These are phyloP conservation scores for Boletales sp. DNA, from an alignment of 768 basidiomycete species.

Conservation along the genomic window DNA sequence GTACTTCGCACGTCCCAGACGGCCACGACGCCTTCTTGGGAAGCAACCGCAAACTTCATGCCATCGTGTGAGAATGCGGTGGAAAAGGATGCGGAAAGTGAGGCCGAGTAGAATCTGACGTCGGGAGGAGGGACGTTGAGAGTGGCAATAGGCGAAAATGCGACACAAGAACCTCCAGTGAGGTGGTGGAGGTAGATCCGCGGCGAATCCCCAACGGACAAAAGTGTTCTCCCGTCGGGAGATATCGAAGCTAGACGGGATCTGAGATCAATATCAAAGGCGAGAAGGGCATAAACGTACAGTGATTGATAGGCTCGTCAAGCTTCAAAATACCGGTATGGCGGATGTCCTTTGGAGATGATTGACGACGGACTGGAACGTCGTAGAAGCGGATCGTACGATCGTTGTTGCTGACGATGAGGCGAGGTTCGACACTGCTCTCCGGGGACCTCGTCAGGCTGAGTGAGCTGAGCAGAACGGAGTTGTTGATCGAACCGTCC, in stretches of 20 bases:
- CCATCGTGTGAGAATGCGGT: slow-evolving; percentile 77
- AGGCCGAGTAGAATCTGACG: slow-evolving; percentile 36
- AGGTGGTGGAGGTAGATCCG: slow-evolving; percentile 82
- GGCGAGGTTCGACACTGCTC: slow-evolving; percentile 68
- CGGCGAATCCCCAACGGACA: slow-evolving; percentile 89
- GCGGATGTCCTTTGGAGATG: slow-evolving; percentile 38
- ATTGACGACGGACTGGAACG: slow-evolving; percentile 51
- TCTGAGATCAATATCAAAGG: slow-evolving; percentile 8
- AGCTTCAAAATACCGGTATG: slow-evolving; percentile 54
- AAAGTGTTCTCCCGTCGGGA: slow-evolving; percentile 80
- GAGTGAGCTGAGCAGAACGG: slow-evolving; percentile 63
- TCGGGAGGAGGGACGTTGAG: slow-evolving; percentile 62
- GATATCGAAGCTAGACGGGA: slow-evolving; percentile 72
- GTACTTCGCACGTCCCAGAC: slow-evolving; percentile 82
- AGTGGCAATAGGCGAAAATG: slow-evolving; percentile 65
- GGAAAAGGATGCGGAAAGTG: slow-evolving; percentile 71
- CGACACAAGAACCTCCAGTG: slow-evolving; percentile 56
- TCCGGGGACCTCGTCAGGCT: slow-evolving; percentile 57
- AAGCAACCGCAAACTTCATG: slow-evolving; percentile 76
- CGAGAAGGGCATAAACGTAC: slow-evolving; percentile 39
- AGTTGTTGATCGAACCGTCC: slow-evolving; percentile 77
- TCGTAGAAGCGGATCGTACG: slow-evolving; percentile 78
- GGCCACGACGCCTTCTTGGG: slow-evolving; percentile 75
- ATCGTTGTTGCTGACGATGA: slow-evolving; percentile 87
- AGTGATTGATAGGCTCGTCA: slow-evolving; percentile 77